phyloP scores from a whole-genome alignment of 306 rosid genomes.

The Malus sylvestris region DNA sequence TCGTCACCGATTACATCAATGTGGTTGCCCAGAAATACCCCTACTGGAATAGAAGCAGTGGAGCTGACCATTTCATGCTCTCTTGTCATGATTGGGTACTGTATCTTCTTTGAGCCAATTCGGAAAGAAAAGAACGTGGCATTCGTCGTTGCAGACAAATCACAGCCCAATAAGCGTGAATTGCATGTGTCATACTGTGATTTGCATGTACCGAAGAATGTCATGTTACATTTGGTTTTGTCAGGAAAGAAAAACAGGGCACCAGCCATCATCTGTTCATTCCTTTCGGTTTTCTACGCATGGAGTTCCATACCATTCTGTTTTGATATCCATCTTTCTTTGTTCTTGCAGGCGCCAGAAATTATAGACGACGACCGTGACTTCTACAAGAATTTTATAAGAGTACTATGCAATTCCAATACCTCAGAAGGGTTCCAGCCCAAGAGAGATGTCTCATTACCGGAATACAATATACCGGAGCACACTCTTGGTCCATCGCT shows the following conservation, averaged over 20 bases:
- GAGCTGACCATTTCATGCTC: constrained; percentile 55
- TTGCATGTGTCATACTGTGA: too few species aligned
- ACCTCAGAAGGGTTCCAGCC: constrained; percentile 33
- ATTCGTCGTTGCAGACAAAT: too few species aligned
- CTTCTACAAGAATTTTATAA: constrained; percentile 24
- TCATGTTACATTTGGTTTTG: too few species aligned
- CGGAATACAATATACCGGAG: constrained; percentile 21
- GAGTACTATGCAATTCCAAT: constrained; percentile 37
- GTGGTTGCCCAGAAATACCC: constrained; percentile 27
- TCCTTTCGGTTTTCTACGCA: background rate
- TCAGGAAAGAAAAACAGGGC: background rate
- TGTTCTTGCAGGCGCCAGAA: constrained; percentile 24
- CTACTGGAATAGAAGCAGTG: constrained; percentile 57
- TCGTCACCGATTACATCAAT: constrained; percentile 30
- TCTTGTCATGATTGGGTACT: constrained; percentile 70
- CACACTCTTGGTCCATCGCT: constrained; percentile 16
- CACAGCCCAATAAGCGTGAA: too few species aligned
- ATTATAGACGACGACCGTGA: constrained; percentile 10
- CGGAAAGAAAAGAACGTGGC: too few species aligned
- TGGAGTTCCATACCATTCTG: background rate
- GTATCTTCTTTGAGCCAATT: too few species aligned
- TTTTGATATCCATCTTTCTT: background rate
- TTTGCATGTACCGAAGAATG: too few species aligned
- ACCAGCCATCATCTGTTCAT: background rate
- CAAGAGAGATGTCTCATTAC: constrained; percentile 25